Percentiles rank a stretch among this genome's conserved stretches.
phyloP scores from a whole-genome alignment of 2,329 filamentous ascomycete species.

The Bipolaris victoriae region DNA sequence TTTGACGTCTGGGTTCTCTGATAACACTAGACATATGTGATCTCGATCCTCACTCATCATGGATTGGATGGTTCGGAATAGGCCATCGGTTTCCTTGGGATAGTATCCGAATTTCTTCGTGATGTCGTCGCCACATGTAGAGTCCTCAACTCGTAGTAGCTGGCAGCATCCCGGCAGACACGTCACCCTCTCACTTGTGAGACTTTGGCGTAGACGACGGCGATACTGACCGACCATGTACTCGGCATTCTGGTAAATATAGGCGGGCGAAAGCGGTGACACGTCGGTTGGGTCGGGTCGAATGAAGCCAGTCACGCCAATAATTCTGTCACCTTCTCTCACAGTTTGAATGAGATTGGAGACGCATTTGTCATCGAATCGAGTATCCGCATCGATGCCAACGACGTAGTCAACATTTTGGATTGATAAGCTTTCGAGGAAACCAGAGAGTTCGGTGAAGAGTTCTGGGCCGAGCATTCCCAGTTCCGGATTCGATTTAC shows the following conservation, averaged over 20 bases:
- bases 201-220: slow-evolving; percentile 9
- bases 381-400: slow-evolving; percentile 10
- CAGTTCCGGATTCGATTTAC: neutral
- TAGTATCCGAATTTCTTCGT: slow-evolving; percentile 8
- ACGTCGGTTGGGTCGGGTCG: slow-evolving; percentile 1
- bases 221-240: slow-evolving; percentile 11
- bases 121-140: slow-evolving; percentile 8
- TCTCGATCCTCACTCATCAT: slow-evolving; percentile 16
- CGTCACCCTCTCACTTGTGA: slow-evolving; percentile 10
- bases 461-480: slow-evolving; percentile 4
- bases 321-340: slow-evolving; percentile 7
- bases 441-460: slow-evolving; percentile 3
- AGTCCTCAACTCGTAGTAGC: slow-evolving; percentile 1
- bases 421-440: slow-evolving; percentile 2
- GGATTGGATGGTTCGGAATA: slow-evolving; percentile 8
- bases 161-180: slow-evolving; percentile 13
- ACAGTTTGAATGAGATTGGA: slow-evolving; percentile 4
- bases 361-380: slow-evolving; percentile 9
- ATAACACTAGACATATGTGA: slow-evolving; percentile 7
- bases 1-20: slow-evolving; percentile 7
- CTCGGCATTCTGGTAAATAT: slow-evolving; percentile 11
- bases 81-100: slow-evolving; percentile 4
- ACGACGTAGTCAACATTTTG: slow-evolving; percentile 3
- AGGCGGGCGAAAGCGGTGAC: neutral
- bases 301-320: slow-evolving; percentile 9